These are phyloP conservation scores for Erythrobasidium hasegawianum DNA, from an alignment of 1,284 basidiomycete genomes.

Conservation along the genomic window DNA sequence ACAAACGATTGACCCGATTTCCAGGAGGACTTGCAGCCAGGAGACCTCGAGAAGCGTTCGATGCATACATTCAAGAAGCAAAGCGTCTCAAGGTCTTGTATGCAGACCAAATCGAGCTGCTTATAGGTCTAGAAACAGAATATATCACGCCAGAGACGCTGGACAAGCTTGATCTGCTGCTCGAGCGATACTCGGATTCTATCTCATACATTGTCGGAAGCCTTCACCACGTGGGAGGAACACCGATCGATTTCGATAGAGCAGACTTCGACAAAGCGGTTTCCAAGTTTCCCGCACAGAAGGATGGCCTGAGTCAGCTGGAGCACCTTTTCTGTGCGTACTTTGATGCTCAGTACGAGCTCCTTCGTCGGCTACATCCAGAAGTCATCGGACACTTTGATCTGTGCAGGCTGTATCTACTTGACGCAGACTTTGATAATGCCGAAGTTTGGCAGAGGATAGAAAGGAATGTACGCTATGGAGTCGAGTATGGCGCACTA, in stretches of 20 bases:
- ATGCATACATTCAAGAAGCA: conserved; percentile 68
- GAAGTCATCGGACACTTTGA: conserved; percentile 93
- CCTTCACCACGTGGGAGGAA: conserved; percentile 80
- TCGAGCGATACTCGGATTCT: conserved; percentile 57
- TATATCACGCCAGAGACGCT: conserved; percentile 70
- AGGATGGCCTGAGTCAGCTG: conserved; percentile 33
- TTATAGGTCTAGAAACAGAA: conserved; percentile 93
- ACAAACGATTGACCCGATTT: too few relatives aligned
- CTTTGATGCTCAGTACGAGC: conserved; percentile 73
- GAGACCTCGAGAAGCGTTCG: conserved; percentile 58
- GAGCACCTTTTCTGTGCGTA: conserved; percentile 61
- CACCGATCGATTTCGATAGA: conserved; percentile 90
- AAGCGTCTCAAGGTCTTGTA: conserved; percentile 64
- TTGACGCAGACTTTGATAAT: conserved; percentile 46
- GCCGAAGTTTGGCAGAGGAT: conserved; percentile 63
- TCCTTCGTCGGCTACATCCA: conserved; percentile 69
- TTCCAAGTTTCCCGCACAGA: conserved; percentile 49
- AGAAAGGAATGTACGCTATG: conserved; percentile 70
- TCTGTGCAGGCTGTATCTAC: conserved; percentile 74
- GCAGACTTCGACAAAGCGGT: conserved; percentile 64
- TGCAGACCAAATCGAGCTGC: conserved; percentile 62
- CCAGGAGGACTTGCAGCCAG: conserved; percentile 34
- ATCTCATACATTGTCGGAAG: conserved; percentile 92
- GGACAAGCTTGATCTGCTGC: conserved; percentile 51
- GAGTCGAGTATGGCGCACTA: conserved; percentile 76